Base-by-base conservation (phyloP, 768 basidiomycete genomes). In the Mycena pura region DNA sequence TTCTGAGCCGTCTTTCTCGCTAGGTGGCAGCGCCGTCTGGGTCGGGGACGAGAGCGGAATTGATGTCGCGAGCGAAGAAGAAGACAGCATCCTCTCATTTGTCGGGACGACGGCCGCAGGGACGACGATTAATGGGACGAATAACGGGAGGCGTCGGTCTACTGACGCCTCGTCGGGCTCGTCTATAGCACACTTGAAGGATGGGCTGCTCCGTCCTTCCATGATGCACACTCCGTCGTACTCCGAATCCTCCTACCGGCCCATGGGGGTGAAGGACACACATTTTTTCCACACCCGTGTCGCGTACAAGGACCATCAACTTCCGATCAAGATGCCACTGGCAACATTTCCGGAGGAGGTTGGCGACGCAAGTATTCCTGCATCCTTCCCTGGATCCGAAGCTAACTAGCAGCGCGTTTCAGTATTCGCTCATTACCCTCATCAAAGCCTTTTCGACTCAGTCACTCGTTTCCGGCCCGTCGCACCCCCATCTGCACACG, bases 291-390 rank as follows among this genome's bases (percentile, higher is more conserved):
- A 95, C 70, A 93, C 96, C 1, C 82, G 84, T 11, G 91, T 96
- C 55, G 85, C 81, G 14, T 96, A 95, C 76, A 90, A 89, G 73
- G 89, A 89, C 55, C 88, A 95, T 63, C 85, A 86, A 27, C 74
- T 98, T 28, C 96, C 95, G 14, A 94, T 99, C 70, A 90, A 93
- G 69, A 86, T 99, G 74, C 97, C 97, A 0, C 76, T 97, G 44
- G 86, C 87, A 19, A 91, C 90, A 2, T 98, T 97, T 72, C 84
- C 92, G 0, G 93, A 96, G 73, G 97, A 99, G 80, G 93, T 99
- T 57, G 96, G 97, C 43, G 96, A 98, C 74, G 96, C 98, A 72
- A 80, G 74, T 79, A 43, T 31, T 61, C 46, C 49, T 55, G 48
- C 38, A 58, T 8, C 49, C 21, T 31, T 36, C 28, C 27, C 28